These are phyloP conservation scores for Acephala macrosclerotiorum DNA, from an alignment of 2,329 filamentous ascomycete genomes.

Conservation along the genomic window DNA sequence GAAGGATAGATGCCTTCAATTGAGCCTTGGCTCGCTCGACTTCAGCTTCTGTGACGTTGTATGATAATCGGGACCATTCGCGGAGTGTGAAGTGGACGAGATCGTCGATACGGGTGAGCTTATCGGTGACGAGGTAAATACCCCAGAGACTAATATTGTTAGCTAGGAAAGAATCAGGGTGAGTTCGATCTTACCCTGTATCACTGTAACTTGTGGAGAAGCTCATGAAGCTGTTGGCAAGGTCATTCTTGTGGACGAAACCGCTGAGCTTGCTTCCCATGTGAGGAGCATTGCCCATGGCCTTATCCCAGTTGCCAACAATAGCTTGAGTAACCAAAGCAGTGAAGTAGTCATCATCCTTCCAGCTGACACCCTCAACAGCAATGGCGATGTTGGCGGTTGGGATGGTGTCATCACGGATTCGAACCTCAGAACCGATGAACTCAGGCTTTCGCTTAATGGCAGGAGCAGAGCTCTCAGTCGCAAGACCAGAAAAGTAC, in stretches of 20 bases:
- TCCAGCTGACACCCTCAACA: conserved; percentile 99
- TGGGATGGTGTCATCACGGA: conserved; percentile 94
- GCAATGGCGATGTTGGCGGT: conserved; percentile 98
- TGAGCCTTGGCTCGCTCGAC: conserved; percentile 98
- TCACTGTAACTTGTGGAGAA: conserved; percentile 99
- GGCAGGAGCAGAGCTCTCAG: conserved; percentile 73
- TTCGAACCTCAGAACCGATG: conserved; percentile 92
- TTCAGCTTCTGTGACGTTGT: conserved; percentile 87
- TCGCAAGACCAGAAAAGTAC: conserved; percentile 85
- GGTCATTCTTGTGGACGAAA: conserved; percentile 90
- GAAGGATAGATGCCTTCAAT: conserved; percentile 96
- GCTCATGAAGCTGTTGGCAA: conserved; percentile 99
- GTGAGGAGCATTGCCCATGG: conserved; percentile 96
- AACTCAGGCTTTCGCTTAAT: conserved; percentile 92
- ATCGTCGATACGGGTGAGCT: conserved; percentile 87
- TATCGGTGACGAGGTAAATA: conserved; percentile 97
- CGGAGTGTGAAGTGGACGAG: conserved; percentile 98
- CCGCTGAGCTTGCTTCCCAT: conserved; percentile 98
- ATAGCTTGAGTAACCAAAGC: conserved; percentile 97
- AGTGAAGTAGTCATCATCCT: conserved; percentile 98
- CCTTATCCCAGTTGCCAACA: conserved; percentile 99
- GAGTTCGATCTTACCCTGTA: conserved; percentile 78
- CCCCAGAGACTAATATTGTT: conserved; percentile 83
- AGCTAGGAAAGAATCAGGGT: conserved; percentile 41
- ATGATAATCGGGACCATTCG: conserved; percentile 95